These are phyloP conservation scores for Adansonia rubrostipa DNA, from an alignment of 441 rosid genomes.

Conservation along the genomic window DNA sequence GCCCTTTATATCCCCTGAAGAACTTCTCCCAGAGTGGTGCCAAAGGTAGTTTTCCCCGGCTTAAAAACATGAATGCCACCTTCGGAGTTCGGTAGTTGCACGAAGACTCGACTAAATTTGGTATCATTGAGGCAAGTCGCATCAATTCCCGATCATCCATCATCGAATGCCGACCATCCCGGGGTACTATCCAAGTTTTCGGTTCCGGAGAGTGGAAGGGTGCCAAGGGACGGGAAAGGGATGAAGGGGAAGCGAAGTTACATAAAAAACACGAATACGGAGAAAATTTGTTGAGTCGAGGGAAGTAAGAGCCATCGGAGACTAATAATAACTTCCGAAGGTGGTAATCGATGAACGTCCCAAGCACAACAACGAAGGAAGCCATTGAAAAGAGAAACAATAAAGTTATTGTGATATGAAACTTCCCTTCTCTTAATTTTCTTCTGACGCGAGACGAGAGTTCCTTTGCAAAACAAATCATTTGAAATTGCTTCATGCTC, in stretches of 20 bases:
- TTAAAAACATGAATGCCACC: constrained; percentile 48
- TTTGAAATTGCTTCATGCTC: constrained; percentile 31
- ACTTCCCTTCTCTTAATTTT: not conserved
- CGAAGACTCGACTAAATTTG: constrained; percentile 45
- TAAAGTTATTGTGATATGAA: constrained; percentile 18
- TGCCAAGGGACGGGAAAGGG: not conserved
- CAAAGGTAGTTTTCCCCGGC: constrained; percentile 38
- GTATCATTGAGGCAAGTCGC: constrained; percentile 64
- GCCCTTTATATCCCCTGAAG: constrained; percentile 40
- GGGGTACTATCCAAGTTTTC: constrained; percentile 30
- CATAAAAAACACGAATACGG: constrained; percentile 9
- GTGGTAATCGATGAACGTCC: constrained; percentile 26
- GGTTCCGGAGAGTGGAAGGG: not conserved
- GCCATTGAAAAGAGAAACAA: constrained; percentile 32
- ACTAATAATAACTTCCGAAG: constrained; percentile 26
- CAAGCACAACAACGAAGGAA: constrained; percentile 30
- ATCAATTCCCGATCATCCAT: constrained; percentile 56
- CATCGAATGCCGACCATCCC: constrained; percentile 58
- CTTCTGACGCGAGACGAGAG: constrained; percentile 24
- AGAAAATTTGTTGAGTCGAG: constrained; percentile 14
- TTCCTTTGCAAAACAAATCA: constrained; percentile 28
- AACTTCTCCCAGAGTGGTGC: constrained; percentile 45
- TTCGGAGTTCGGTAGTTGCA: constrained; percentile 42
- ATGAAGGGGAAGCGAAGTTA: constrained; percentile 27
- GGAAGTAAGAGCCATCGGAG: constrained; percentile 29